Percentiles rank a stretch among this genome's conserved stretches.
Conservation (phyloP, 768 basidiomycete species). For the Auricularia auricula-judae region DNA sequence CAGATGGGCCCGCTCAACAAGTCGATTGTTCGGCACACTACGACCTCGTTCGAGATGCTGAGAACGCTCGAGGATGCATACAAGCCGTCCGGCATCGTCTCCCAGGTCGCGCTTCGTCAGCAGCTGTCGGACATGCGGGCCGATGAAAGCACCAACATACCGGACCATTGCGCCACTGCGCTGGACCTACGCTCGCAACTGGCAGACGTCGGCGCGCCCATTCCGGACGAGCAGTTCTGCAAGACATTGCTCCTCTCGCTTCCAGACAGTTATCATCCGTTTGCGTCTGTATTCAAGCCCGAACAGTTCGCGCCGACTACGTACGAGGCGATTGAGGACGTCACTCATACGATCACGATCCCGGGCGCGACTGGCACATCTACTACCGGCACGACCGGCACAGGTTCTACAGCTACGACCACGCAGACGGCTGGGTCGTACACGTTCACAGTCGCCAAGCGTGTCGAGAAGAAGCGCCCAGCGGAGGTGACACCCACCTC, state of each 20-base stretch:
- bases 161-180: not conserved
- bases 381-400: not conserved
- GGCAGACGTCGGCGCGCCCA: not conserved
- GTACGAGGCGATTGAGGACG: not conserved
- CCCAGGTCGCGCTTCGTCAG: not conserved
- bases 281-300: not conserved
- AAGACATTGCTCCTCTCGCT: not conserved
- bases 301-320: not conserved
- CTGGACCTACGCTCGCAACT: not conserved
- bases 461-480: not conserved
- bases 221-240: not conserved
- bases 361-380: not conserved
- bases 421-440: not conserved
- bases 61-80: not conserved
- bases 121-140: not conserved
- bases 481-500: not conserved
- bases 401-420: not conserved
- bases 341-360: not conserved
- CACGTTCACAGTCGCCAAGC: not conserved
- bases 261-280: not conserved
- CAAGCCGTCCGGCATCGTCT: not conserved
- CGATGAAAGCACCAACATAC: not conserved
- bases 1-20: not conserved
- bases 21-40: not conserved
- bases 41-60: not conserved